A percentile compares a stretch with the other conserved stretches of the same genome.
Evolutionary conservation across 192 early-diverging fungal genomes (phyloP).

Genomic region (Phlyctochytrium planicorne): DNA sequence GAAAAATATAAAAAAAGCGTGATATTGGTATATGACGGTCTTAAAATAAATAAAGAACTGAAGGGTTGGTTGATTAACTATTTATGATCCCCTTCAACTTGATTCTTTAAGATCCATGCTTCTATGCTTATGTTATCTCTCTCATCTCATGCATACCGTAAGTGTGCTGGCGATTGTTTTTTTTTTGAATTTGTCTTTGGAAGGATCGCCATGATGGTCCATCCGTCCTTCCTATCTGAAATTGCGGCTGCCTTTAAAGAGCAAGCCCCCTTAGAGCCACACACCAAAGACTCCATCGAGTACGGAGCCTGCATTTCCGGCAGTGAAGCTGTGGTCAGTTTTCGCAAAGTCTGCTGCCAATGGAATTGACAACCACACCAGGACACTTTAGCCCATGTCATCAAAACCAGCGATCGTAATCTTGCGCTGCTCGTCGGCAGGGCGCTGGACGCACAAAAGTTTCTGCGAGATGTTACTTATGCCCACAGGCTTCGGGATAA

Average conservation of each 20-base stretch:
- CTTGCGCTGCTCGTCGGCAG: conserved; percentile 84
- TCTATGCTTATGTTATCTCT: too few relatives aligned
- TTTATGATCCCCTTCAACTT: too few relatives aligned
- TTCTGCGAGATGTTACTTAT: conserved; percentile 91
- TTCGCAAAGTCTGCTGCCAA: too few relatives aligned
- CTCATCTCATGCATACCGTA: too few relatives aligned
- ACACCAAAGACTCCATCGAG: conserved; percentile 75
- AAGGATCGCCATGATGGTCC: conserved; percentile 20
- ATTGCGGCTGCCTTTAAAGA: conserved; percentile 38
- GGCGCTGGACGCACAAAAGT: conserved; percentile 83
- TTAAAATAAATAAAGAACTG: neutral
- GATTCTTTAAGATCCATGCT: too few relatives aligned
- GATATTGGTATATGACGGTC: neutral
- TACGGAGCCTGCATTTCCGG: conserved; percentile 86
- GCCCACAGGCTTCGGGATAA: conserved; percentile 86
- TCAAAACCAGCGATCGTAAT: conserved; percentile 83
- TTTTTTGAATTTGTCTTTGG: neutral
- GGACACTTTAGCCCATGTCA: conserved; percentile 76
- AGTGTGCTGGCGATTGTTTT: neutral
- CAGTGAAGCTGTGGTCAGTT: conserved; percentile 79
- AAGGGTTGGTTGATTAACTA: too few relatives aligned
- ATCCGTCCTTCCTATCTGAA: conserved; percentile 47
- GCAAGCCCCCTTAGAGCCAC: conserved; percentile 40
- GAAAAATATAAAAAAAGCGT: neutral
- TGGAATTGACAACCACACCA: too few relatives aligned